Conservation (phyloP, 441 rosid genomes). For the Mallotus repandus region DNA sequence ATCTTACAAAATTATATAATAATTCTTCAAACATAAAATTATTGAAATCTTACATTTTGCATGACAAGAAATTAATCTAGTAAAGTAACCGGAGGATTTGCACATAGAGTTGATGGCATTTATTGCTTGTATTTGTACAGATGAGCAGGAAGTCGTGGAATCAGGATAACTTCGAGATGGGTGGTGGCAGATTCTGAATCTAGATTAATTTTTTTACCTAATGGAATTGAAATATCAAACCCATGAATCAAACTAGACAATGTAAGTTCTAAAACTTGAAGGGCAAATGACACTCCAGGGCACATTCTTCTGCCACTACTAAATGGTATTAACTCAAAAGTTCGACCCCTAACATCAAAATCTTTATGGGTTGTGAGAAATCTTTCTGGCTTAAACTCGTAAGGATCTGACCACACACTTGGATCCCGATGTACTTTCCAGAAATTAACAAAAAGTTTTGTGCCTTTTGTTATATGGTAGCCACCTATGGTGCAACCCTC, state of each 20-base stretch:
- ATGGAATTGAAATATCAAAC: conserved; percentile 29
- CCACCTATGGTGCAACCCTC: conserved; percentile 48
- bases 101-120: too few relatives aligned
- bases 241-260: conserved; percentile 36
- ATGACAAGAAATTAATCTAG: too few relatives aligned
- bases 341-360: conserved; percentile 32
- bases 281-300: conserved; percentile 30
- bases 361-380: conserved; percentile 34
- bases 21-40: too few relatives aligned
- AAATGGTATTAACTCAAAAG: conserved; percentile 37
- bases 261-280: conserved; percentile 28
- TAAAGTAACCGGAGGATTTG: too few relatives aligned
- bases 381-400: conserved; percentile 39
- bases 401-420: conserved; percentile 36
- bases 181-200: conserved; percentile 31
- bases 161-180: conserved; percentile 35
- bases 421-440: conserved; percentile 53
- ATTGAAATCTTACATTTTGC: too few relatives aligned
- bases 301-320: conserved; percentile 40
- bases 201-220: conserved; percentile 33
- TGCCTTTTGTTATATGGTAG: conserved; percentile 40
- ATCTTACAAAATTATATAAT: too few relatives aligned
- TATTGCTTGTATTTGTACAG: too few relatives aligned
- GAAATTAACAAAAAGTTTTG: conserved; percentile 41
- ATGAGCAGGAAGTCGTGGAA: conserved; percentile 35